phyloP scores from a whole-genome alignment of 495 filamentous ascomycete genomes.

The Podospora anserina region DNA sequence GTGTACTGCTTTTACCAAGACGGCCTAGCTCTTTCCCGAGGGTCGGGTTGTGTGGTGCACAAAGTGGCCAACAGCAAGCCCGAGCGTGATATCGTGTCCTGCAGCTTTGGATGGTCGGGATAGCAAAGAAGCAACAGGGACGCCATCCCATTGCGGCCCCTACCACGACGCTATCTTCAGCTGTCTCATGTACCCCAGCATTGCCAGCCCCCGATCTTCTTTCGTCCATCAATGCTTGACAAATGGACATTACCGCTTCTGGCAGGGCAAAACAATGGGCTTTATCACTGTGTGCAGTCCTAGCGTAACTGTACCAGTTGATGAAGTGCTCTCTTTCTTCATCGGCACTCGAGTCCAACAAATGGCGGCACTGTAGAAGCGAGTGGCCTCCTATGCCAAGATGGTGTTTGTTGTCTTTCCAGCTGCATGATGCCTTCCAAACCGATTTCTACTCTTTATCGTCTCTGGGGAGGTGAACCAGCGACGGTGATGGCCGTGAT shows the following conservation, averaged over 20 bases:
- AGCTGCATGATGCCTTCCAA: neutral
- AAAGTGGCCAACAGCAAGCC: neutral
- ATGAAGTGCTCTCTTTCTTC: neutral
- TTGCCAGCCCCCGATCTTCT: neutral
- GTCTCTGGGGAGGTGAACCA: neutral
- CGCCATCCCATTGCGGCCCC: neutral
- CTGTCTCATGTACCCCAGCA: constrained; percentile 12
- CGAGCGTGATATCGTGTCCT: neutral
- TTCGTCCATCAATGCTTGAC: constrained; percentile 12
- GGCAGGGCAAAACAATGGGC: neutral
- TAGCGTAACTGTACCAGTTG: neutral
- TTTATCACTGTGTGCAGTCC: neutral
- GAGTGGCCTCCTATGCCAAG: constrained; percentile 12
- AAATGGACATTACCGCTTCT: constrained; percentile 16
- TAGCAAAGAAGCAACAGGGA: neutral
- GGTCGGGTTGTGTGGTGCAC: neutral
- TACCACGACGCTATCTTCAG: constrained; percentile 9
- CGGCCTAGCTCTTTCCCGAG: neutral
- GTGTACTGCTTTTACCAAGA: neutral
- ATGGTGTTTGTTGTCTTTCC: neutral
- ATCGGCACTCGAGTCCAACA: constrained; percentile 1
- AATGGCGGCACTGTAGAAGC: constrained; percentile 10
- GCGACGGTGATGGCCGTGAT: neutral
- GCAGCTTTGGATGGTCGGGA: neutral
- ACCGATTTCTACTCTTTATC: neutral